A percentile compares a stretch with the other conserved stretches of the same genome.
Conservation (phyloP, 495 filamentous ascomycete species). For the Parmelia sp. region DNA sequence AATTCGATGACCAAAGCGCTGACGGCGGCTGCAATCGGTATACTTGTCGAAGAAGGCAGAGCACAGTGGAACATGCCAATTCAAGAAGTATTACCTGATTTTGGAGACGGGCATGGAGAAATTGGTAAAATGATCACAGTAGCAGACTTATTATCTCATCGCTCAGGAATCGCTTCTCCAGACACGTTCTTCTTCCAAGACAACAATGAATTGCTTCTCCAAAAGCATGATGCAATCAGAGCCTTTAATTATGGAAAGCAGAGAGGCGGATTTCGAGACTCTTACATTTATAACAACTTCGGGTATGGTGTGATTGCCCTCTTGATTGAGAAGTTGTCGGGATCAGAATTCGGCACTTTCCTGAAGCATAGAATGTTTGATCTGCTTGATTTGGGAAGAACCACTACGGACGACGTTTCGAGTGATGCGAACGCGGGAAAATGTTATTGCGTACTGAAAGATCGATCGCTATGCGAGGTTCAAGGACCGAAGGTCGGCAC, state of each 20-base stretch:
- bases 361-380: constrained; percentile 19
- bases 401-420: background rate
- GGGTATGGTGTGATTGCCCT: constrained; percentile 25
- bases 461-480: background rate
- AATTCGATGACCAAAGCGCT: constrained; percentile 38
- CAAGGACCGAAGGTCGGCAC: constrained; percentile 8
- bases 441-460: constrained; percentile 14
- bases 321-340: constrained; percentile 24
- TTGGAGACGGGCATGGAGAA: constrained; percentile 6
- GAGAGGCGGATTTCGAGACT: constrained; percentile 9
- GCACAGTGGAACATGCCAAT: constrained; percentile 28
- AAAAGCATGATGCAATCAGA: constrained; percentile 10
- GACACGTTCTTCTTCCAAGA: constrained; percentile 16
- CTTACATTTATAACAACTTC: constrained; percentile 28
- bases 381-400: constrained; percentile 9
- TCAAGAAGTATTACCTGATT: constrained; percentile 23
- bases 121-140: constrained; percentile 6
- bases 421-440: constrained; percentile 9
- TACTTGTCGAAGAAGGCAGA: constrained; percentile 31
- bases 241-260: constrained; percentile 11
- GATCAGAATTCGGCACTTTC: constrained; percentile 14
- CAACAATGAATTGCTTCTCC: constrained; percentile 10
- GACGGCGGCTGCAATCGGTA: constrained; percentile 31
- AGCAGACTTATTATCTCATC: constrained; percentile 5
- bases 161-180: constrained; percentile 6